Evolutionary conservation across 148 eudicot species (phyloP), one percentile per base, ranked within the genome.

Genomic region (Chenopodium album): DNA sequence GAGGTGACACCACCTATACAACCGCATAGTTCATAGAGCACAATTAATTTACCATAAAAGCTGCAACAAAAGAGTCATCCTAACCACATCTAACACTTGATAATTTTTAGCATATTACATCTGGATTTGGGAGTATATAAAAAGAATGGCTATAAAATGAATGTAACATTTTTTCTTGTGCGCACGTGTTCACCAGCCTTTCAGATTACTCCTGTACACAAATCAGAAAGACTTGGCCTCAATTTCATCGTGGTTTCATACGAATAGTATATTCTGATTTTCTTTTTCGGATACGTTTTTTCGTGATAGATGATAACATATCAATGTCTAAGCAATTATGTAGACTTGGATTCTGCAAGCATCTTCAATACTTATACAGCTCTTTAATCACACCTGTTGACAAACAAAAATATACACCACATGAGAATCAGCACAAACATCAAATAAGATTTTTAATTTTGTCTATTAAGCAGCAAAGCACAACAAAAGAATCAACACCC

Each of bases 321-420:
- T 29, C 56, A 20, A 26, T 44, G 37, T 31, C 23, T 37, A 73
- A 48, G 3, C 37, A 12, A 47, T 80, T 31, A 54, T 60, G 14
- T n/a, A 63, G 46, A 48, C 65, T 22, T 1, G 66, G 10, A 56
- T 41, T 60, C 41, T 16, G 56, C 48, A 32, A 28, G 73, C 83
- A 75, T 77, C 54, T 59, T 56, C 73, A 54, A 44, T 68, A 31
- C 60, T 75, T 76, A 17, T 63, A 54, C 78, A 69, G 46, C 79
- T 67, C 77, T 12, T n/a, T 80, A 62, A 41, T 64, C 80, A 84
- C 81, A 80, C 80, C 86, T 84, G 83, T 81, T 62, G 65, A 63
- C 84, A 80, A 46, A 71, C 29, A 83, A 74, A 34, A 11, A 16
- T 37, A 72, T 28, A 80, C 52, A 76, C 46, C 29, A 13, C 52